Conservation (phyloP, 176 grass and related monocot genomes). For the Musa acuminata region DNA sequence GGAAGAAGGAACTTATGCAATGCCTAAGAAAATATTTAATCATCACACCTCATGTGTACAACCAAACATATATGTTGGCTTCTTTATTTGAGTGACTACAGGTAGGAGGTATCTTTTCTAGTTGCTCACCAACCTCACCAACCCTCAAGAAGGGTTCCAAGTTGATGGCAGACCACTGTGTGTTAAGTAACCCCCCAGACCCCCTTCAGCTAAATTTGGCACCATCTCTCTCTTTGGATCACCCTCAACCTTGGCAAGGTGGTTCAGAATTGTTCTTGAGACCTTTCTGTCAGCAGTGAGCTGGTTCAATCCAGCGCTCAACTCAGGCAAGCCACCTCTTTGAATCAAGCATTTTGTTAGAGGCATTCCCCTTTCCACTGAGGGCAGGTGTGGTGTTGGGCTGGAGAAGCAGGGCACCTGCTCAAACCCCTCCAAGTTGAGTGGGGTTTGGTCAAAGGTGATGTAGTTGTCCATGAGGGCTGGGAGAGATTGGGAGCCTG, state of each 20-base stretch:
- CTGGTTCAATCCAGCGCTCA: constrained; percentile 19
- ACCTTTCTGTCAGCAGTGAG: constrained; percentile 28
- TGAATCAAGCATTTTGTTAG: constrained; percentile 18
- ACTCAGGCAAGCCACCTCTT: constrained; percentile 10
- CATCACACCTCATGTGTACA: neutral
- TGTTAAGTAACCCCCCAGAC: constrained; percentile 10
- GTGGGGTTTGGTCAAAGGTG: constrained; percentile 51
- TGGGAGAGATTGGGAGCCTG: constrained; percentile 37
- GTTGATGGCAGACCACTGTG: constrained; percentile 2
- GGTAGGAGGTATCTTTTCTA: neutral
- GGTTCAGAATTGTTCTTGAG: constrained; percentile 46
- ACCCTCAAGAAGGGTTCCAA: constrained; percentile 14
- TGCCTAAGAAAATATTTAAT: neutral
- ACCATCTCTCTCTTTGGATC: constrained; percentile 26
- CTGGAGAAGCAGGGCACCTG: constrained; percentile 99
- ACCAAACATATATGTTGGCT: no score
- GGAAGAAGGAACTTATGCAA: no score
- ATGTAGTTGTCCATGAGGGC: constrained; percentile 55
- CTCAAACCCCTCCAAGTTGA: constrained; percentile 40
- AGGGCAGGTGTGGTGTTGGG: constrained; percentile 37
- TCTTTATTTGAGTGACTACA: neutral
- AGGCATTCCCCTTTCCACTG: constrained; percentile 24
- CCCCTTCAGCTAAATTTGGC: constrained; percentile 1
- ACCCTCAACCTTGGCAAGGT: constrained; percentile 28
- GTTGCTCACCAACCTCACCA: neutral